Percentiles rank a stretch among this genome's conserved stretches.
phyloP scores from a whole-genome alignment of 768 basidiomycete genomes.

The Termitomyces sp. region DNA sequence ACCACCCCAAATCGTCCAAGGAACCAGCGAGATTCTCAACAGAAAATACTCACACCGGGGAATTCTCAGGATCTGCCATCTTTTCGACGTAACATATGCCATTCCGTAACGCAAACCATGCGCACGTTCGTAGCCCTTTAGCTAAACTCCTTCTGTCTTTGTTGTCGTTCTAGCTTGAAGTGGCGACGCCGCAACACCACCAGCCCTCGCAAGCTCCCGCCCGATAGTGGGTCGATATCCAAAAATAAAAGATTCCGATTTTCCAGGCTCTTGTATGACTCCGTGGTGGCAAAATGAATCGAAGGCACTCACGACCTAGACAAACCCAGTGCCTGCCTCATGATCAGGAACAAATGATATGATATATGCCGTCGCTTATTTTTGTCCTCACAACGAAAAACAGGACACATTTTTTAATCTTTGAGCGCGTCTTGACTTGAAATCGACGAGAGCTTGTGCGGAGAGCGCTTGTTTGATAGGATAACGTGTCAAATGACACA shows the following conservation, averaged over 20 bases:
- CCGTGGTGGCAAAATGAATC: not conserved
- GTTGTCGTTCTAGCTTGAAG: not conserved
- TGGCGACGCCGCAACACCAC: not conserved
- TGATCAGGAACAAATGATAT: not conserved
- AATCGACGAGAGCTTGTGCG: not conserved
- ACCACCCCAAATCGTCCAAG: not conserved
- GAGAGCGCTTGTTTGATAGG: not conserved
- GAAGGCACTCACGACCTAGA: too few species aligned
- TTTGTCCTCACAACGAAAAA: not conserved
- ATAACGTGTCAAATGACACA: not conserved
- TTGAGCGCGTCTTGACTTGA: not conserved
- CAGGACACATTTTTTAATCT: not conserved
- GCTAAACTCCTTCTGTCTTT: not conserved
- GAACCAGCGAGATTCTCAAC: not conserved
- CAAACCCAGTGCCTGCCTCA: not conserved
- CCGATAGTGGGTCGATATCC: not conserved
- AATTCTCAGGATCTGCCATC: not conserved
- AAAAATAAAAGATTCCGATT: not conserved
- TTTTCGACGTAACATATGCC: not conserved
- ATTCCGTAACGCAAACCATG: not conserved
- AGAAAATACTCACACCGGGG: not conserved
- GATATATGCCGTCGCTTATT: not conserved
- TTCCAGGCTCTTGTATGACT: not conserved
- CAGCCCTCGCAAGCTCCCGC: too few species aligned
- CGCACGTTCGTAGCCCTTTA: not conserved